A percentile compares a stretch with the other conserved stretches of the same genome.
Conservation (phyloP, 768 basidiomycete species). For the Leccinum obscurum region DNA sequence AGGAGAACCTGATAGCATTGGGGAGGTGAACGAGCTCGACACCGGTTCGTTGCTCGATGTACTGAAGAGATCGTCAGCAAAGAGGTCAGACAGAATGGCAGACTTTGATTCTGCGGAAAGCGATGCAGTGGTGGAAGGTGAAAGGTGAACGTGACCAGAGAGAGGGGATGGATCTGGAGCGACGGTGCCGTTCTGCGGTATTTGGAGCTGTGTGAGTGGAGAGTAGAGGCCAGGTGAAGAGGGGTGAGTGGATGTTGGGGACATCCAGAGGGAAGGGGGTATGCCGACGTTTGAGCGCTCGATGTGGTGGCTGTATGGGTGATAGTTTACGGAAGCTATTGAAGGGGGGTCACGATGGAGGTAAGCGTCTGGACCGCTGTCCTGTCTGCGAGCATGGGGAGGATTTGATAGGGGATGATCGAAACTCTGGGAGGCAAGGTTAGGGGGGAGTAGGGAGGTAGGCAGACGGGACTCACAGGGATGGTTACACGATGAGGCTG, state of each 20-base stretch:
- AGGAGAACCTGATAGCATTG: conserved; percentile 66
- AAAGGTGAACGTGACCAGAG: conserved; percentile 35
- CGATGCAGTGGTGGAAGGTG: conserved; percentile 47
- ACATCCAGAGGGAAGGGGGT: conserved; percentile 86
- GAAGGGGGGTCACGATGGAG: conserved; percentile 23
- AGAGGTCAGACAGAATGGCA: conserved; percentile 65
- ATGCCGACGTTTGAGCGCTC: conserved; percentile 57
- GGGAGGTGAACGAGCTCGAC: conserved; percentile 62
- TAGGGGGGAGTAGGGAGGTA: not conserved
- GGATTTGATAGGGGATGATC: conserved; percentile 23
- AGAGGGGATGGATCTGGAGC: conserved; percentile 35
- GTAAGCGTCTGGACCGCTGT: conserved; percentile 13
- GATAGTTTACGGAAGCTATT: conserved; percentile 22
- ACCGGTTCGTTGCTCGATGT: conserved; percentile 29
- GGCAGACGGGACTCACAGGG: conserved; percentile 12
- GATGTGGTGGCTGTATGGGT: conserved; percentile 32
- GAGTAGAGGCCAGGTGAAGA: conserved; percentile 43
- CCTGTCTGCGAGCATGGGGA: conserved; percentile 11
- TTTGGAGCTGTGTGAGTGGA: conserved; percentile 40
- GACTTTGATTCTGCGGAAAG: conserved; percentile 56
- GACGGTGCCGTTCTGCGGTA: conserved; percentile 34
- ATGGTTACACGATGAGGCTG: conserved; percentile 16
- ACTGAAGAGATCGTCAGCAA: conserved; percentile 66
- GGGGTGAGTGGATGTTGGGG: conserved; percentile 54
- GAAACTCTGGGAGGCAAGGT: conserved; percentile 15